These are phyloP conservation scores for Serendipita sp. DNA, from an alignment of 768 basidiomycete genomes.

Conservation along the genomic window DNA sequence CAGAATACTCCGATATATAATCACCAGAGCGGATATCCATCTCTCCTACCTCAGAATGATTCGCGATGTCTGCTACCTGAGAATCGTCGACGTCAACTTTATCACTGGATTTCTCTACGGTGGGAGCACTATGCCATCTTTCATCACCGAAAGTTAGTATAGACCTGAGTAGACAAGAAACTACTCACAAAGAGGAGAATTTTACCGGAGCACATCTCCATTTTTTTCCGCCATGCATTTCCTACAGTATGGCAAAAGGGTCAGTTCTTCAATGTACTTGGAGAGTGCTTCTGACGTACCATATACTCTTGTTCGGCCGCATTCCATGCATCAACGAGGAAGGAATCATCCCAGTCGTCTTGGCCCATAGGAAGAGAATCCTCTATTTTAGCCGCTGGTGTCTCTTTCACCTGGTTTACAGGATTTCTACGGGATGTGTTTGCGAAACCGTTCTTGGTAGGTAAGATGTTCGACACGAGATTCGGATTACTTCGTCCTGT, in stretches of 20 bases:
- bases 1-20: slow-evolving; percentile 9
- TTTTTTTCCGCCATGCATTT: slow-evolving; percentile 49
- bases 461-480: background rate
- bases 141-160: background rate
- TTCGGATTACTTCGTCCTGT: background rate
- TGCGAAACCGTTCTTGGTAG: background rate
- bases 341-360: slow-evolving; percentile 79
- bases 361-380: slow-evolving; percentile 16
- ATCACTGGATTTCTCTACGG: slow-evolving; percentile 7
- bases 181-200: slow-evolving; percentile 53
- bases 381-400: background rate
- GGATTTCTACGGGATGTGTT: background rate
- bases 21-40: background rate
- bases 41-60: slow-evolving; percentile 11
- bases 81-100: slow-evolving; percentile 15
- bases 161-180: background rate
- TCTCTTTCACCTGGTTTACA: background rate
- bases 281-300: slow-evolving; percentile 19
- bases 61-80: slow-evolving; percentile 46
- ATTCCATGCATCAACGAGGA: slow-evolving; percentile 69
- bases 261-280: background rate
- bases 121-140: slow-evolving; percentile 69
- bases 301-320: slow-evolving; percentile 71
- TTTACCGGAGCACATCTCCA: slow-evolving; percentile 60
- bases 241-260: slow-evolving; percentile 20